Conservation (phyloP, 2,329 filamentous ascomycete genomes). For the Claviceps maximensis region DNA sequence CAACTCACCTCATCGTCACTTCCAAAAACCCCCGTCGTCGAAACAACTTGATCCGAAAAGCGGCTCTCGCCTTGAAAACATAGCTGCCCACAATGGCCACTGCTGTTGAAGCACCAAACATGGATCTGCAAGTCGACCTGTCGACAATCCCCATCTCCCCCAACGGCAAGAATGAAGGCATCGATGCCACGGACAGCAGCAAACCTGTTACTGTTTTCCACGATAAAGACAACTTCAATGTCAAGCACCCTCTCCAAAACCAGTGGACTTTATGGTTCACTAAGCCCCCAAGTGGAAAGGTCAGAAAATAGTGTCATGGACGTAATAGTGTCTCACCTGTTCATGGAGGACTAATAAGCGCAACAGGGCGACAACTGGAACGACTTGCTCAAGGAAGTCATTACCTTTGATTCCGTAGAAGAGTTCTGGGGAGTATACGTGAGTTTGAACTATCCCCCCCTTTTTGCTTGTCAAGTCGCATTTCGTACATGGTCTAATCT, state of each 20-base stretch:
- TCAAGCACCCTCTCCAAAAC: conserved; percentile 96
- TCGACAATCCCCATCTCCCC: conserved; percentile 56
- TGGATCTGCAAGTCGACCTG: conserved; percentile 49
- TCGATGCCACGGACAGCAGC: conserved; percentile 33
- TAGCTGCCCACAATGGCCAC: conserved; percentile 22
- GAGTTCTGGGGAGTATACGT: conserved; percentile 99
- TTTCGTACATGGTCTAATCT: conserved; percentile 6
- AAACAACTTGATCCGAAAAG: background rate
- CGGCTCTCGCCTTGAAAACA: background rate
- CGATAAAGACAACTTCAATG: conserved; percentile 97
- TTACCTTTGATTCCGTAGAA: conserved; percentile 96
- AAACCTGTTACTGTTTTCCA: conserved; percentile 91
- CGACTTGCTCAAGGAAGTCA: conserved; percentile 93
- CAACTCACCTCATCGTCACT: conserved; percentile 10
- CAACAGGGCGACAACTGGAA: conserved; percentile 95
- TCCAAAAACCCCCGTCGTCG: conserved; percentile 9
- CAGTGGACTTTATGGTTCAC: conserved; percentile 99
- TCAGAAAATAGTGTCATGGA: conserved; percentile 22
- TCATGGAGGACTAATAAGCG: conserved; percentile 5
- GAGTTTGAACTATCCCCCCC: conserved; percentile 27
- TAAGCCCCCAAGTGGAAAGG: conserved; percentile 92
- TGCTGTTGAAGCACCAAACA: conserved; percentile 19
- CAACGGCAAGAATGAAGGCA: conserved; percentile 39
- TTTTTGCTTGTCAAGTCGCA: conserved; percentile 2
- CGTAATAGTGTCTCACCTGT: background rate